Evolutionary conservation across 208 protist genomes (phyloP).

Genomic region (Trichomonas tenax): DNA sequence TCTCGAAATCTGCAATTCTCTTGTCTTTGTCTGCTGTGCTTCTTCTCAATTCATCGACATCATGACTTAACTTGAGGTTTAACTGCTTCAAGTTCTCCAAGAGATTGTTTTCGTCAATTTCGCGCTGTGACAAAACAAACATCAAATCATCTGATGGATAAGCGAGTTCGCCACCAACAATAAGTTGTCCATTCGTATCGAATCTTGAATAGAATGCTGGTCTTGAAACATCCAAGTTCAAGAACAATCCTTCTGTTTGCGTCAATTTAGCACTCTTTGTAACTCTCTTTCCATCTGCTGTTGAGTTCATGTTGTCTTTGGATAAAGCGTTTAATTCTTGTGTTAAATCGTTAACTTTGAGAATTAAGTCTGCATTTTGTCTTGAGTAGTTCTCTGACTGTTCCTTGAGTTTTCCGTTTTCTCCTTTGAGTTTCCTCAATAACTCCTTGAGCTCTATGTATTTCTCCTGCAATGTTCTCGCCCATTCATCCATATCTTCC

Average conservation of each 20-base stretch:
- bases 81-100: background rate
- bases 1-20: background rate
- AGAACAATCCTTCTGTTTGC: background rate
- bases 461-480: background rate
- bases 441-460: background rate
- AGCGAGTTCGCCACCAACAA: background rate
- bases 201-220: background rate
- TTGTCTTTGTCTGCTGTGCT: background rate
- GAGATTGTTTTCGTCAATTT: background rate
- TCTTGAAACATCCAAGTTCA: background rate
- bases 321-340: background rate
- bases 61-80: background rate
- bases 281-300: background rate
- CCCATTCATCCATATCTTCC: background rate
- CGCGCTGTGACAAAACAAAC: background rate
- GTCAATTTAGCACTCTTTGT: background rate
- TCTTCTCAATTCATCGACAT: background rate
- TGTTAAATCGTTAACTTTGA: background rate
- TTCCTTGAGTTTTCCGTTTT: background rate
- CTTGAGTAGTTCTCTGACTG: background rate
- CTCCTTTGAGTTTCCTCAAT: background rate
- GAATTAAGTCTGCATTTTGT: background rate
- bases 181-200: background rate
- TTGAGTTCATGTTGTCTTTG: background rate
- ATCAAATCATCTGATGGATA: background rate